Evolutionary conservation across 1,284 basidiomycete species (phyloP).

Genomic region (Leccinum subatratum): DNA sequence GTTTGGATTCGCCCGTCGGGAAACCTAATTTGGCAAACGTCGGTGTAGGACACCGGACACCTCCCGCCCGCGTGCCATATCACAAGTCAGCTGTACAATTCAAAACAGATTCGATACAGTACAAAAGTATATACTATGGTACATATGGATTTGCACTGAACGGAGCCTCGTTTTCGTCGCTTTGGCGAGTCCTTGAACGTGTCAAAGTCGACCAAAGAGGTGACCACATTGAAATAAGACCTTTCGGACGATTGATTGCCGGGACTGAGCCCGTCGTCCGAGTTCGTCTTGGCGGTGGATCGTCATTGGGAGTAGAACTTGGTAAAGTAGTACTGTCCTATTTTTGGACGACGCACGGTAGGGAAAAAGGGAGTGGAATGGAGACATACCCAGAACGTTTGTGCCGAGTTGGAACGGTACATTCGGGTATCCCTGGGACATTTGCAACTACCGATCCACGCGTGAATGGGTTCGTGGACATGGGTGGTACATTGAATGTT

Average conservation of each 20-base stretch:
- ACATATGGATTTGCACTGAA: slow-evolving; percentile 44
- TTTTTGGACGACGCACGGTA: background rate
- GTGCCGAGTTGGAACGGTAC: slow-evolving; percentile 48
- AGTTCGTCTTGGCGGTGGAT: slow-evolving; percentile 30
- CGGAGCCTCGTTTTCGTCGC: slow-evolving; percentile 27
- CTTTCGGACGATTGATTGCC: no score
- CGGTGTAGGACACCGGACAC: no score
- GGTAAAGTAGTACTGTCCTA: slow-evolving; percentile 48
- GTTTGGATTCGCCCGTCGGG: no score
- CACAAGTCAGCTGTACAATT: no score
- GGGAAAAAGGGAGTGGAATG: background rate
- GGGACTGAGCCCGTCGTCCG: slow-evolving; percentile 34
- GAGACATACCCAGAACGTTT: slow-evolving; percentile 41
- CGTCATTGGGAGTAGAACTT: slow-evolving; percentile 43
- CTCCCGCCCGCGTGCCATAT: no score
- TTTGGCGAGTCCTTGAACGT: slow-evolving; percentile 37
- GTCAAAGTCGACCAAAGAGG: slow-evolving; percentile 28
- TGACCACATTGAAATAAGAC: slow-evolving; percentile 18
- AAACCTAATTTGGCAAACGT: no score
- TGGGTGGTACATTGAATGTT: no score
- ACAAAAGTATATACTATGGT: background rate
- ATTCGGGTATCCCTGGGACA: no score
- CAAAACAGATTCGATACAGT: no score
- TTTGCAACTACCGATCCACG: no score
- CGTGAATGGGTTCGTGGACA: no score